Conservation (phyloP, 2,329 filamentous ascomycete genomes). For the Trichophyton schoenleinii region DNA sequence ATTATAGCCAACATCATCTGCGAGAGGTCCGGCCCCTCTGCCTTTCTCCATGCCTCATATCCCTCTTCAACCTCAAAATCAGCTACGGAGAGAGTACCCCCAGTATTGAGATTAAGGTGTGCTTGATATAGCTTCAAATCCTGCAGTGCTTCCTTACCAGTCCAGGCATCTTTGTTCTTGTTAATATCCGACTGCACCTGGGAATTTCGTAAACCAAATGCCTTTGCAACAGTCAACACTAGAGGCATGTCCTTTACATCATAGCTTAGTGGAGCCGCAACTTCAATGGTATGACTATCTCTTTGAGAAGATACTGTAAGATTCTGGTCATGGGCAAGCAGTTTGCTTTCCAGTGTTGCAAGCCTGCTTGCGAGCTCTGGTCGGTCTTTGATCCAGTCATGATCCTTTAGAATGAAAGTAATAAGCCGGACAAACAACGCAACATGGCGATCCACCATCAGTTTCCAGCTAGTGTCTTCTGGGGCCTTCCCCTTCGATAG, state of each 20-base stretch:
- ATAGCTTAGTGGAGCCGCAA: constrained; percentile 69
- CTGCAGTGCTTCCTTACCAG: constrained; percentile 74
- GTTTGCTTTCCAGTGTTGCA: constrained; percentile 75
- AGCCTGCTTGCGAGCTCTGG: constrained; percentile 72
- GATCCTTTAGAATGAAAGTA: constrained; percentile 63
- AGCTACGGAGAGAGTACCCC: constrained; percentile 61
- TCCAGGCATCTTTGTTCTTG: constrained; percentile 68
- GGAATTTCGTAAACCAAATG: constrained; percentile 68
- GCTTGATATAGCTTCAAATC: constrained; percentile 92
- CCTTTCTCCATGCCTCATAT: constrained; percentile 80
- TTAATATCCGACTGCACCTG: constrained; percentile 83
- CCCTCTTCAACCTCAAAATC: constrained; percentile 87
- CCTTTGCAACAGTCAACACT: constrained; percentile 71
- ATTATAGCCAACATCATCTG: constrained; percentile 90
- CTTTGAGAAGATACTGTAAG: constrained; percentile 51
- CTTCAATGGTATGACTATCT: constrained; percentile 59
- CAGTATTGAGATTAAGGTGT: constrained; percentile 66
- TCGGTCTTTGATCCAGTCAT: constrained; percentile 73
- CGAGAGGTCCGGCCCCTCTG: constrained; percentile 74
- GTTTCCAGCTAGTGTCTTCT: constrained; percentile 80
- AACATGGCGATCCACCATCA: constrained; percentile 84
- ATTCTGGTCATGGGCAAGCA: constrained; percentile 88
- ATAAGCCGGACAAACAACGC: constrained; percentile 87
- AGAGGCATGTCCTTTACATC: constrained; percentile 96
- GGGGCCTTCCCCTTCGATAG: constrained; percentile 62